Percentiles rank a stretch among this genome's conserved stretches.
phyloP scores from a whole-genome alignment of 192 early-diverging fungal species.

The Entrophospora sp. region DNA sequence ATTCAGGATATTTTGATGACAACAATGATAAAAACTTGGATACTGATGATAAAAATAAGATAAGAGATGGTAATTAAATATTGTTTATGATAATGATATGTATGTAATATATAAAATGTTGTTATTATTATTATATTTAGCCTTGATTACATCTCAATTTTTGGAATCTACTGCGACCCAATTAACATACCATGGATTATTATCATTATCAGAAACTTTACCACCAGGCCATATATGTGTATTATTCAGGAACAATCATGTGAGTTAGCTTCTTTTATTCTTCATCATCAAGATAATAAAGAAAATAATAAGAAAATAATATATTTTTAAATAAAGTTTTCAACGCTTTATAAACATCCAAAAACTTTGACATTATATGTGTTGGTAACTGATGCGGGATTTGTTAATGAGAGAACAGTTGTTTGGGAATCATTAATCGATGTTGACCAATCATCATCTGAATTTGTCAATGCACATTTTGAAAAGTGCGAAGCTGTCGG shows the following conservation, averaged over 20 bases:
- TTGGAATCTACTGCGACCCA: slow-evolving; percentile 70
- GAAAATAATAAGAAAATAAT: too few species aligned
- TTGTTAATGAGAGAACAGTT: slow-evolving; percentile 51
- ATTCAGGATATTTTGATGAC: too few species aligned
- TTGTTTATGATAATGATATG: too few species aligned
- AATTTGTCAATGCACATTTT: slow-evolving; percentile 57
- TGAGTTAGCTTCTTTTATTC: too few species aligned
- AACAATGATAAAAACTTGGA: not conserved
- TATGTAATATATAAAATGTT: not conserved
- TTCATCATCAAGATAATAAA: too few species aligned
- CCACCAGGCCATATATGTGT: slow-evolving; percentile 54
- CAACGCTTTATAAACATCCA: slow-evolving; percentile 56
- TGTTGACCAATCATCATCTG: slow-evolving; percentile 50
- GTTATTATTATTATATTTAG: slow-evolving; percentile 23
- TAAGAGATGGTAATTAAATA: slow-evolving; percentile 22
- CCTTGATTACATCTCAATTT: slow-evolving; percentile 56
- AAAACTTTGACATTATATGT: slow-evolving; percentile 44
- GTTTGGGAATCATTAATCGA: slow-evolving; percentile 69
- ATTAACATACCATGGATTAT: slow-evolving; percentile 74
- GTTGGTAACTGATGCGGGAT: slow-evolving; percentile 62
- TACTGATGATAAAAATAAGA: slow-evolving; percentile 10
- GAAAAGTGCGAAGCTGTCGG: slow-evolving; percentile 23
- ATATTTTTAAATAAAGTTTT: slow-evolving; percentile 42
- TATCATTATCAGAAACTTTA: slow-evolving; percentile 51
- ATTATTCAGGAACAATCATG: slow-evolving; percentile 92